Percentiles rank a stretch among this genome's conserved stretches.
phyloP scores from a whole-genome alignment of 2,329 filamentous ascomycete genomes.

The Hypoxylon sp. region DNA sequence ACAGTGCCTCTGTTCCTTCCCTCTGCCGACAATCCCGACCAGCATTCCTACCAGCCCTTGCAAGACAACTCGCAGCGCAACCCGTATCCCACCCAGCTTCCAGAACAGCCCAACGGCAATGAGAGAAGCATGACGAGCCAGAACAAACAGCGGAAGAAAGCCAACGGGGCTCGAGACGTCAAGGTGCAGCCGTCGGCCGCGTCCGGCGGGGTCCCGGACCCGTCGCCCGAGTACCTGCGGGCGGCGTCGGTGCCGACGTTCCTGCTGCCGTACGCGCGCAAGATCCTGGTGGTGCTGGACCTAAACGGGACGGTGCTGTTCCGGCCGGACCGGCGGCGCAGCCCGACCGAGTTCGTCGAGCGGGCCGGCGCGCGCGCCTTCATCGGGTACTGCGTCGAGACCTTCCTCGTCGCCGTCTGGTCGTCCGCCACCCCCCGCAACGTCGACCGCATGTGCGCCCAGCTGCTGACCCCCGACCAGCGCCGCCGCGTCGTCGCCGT shows the following conservation, averaged over 20 bases:
- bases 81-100: background rate
- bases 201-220: slow-evolving; percentile 68
- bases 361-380: slow-evolving; percentile 76
- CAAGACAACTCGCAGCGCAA: background rate
- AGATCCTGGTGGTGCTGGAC: slow-evolving; percentile 85
- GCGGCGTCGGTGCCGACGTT: slow-evolving; percentile 57
- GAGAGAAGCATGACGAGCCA: background rate
- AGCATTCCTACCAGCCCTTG: background rate
- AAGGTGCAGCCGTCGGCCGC: slow-evolving; percentile 38
- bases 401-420: slow-evolving; percentile 87
- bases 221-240: slow-evolving; percentile 67
- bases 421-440: slow-evolving; percentile 82
- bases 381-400: slow-evolving; percentile 74
- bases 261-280: slow-evolving; percentile 57
- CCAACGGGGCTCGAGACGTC: slow-evolving; percentile 6
- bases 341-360: slow-evolving; percentile 63
- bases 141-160: background rate
- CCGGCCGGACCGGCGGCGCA: slow-evolving; percentile 63
- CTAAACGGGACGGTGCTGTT: slow-evolving; percentile 90
- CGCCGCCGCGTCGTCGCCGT: slow-evolving; percentile 67
- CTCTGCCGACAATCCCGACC: background rate
- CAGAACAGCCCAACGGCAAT: background rate
- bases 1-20: too few species aligned
- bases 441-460: slow-evolving; percentile 70
- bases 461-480: slow-evolving; percentile 67